Percentiles rank a stretch among this genome's conserved stretches.
Conservation (phyloP, 2,329 filamentous ascomycete genomes). For the Verticillium klebahnii region DNA sequence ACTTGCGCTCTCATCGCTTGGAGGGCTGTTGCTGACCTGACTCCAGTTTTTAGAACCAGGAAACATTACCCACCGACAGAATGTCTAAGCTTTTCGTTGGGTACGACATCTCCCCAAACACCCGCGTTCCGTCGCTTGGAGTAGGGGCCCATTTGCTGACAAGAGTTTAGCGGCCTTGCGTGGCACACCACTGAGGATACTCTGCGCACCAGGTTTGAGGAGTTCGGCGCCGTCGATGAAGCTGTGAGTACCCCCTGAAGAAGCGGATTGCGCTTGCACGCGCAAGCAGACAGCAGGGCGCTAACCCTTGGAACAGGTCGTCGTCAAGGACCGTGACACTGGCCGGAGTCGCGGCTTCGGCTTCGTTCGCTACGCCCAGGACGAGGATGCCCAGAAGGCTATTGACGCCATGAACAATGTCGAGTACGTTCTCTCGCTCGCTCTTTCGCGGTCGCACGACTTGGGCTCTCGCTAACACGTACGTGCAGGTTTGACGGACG, state of each 20-base stretch:
- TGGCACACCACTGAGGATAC: constrained; percentile 95
- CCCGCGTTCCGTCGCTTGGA: background rate
- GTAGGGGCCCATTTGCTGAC: constrained; percentile 7
- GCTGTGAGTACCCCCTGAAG: constrained; percentile 63
- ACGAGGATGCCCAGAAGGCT: constrained; percentile 70
- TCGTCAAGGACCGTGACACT: constrained; percentile 96
- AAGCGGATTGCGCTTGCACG: background rate
- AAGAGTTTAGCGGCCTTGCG: constrained; percentile 71
- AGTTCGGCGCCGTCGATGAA: constrained; percentile 88
- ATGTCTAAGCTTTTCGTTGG: constrained; percentile 97
- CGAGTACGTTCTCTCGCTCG: constrained; percentile 58
- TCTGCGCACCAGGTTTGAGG: constrained; percentile 85
- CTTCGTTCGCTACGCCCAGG: constrained; percentile 83
- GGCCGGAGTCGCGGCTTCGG: constrained; percentile 96
- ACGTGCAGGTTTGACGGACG: constrained; percentile 82
- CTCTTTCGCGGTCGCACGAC: background rate
- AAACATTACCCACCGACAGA: constrained; percentile 18
- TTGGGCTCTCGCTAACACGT: constrained; percentile 3
- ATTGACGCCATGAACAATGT: constrained; percentile 80
- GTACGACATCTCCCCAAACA: constrained; percentile 46
- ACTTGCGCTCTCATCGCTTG: background rate
- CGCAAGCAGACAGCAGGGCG: background rate
- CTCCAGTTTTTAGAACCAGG: background rate
- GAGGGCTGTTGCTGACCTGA: background rate
- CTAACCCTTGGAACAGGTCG: constrained; percentile 56